phyloP scores from a whole-genome alignment of 805 yeast genomes.

The Candida nitratophila region DNA sequence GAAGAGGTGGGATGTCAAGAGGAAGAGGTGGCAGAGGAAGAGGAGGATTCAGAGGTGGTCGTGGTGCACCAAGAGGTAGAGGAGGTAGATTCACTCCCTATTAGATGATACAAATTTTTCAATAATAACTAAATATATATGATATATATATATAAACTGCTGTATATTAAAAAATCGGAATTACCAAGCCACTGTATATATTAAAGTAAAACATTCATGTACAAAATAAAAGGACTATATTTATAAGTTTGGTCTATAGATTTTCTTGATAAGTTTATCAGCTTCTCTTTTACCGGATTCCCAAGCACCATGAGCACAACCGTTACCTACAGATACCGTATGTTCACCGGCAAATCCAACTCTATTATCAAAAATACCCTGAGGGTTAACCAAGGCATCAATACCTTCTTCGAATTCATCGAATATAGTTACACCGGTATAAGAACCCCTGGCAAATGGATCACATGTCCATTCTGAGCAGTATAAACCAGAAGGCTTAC shows the following conservation, averaged over 20 bases:
- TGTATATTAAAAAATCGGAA: too few species aligned
- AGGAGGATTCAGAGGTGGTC: constrained; percentile 18
- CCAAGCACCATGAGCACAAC: constrained; percentile 58
- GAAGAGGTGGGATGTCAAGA: constrained; percentile 13
- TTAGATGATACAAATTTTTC: too few species aligned
- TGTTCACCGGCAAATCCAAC: constrained; percentile 56
- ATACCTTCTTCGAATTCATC: constrained; percentile 23
- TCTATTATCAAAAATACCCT: constrained; percentile 33
- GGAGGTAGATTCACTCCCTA: constrained; percentile 26
- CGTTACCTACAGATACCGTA: constrained; percentile 42
- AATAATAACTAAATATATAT: too few species aligned
- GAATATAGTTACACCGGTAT: constrained; percentile 23
- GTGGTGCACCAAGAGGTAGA: constrained; percentile 10
- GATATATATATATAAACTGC: neutral
- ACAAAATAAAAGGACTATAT: too few species aligned
- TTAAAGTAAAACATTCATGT: too few species aligned
- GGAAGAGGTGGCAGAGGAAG: constrained; percentile 15
- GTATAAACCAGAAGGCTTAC: constrained; percentile 16
- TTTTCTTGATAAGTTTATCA: constrained; percentile 11
- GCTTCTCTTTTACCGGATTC: constrained; percentile 44
- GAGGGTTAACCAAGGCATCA: constrained; percentile 30
- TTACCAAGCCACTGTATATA: too few species aligned
- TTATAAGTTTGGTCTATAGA: constrained; percentile 19
- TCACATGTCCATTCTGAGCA: constrained; percentile 44
- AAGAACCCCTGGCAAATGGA: constrained; percentile 45